Conservation (phyloP, 805 yeast genomes). For the Lachancea thermotolerans region DNA sequence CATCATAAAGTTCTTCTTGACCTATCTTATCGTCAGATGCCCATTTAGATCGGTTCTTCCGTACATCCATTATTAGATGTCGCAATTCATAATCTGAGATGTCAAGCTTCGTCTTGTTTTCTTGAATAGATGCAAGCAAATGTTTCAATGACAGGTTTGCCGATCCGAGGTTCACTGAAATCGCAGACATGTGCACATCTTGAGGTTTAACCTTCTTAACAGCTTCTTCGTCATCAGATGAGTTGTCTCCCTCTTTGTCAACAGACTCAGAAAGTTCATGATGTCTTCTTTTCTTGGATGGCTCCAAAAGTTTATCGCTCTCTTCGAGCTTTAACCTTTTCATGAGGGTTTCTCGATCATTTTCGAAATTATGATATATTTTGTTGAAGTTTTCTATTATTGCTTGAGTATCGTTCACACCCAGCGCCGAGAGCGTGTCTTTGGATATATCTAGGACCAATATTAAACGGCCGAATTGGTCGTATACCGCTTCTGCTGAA, state of each 20-base stretch:
- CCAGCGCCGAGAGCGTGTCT: constrained; percentile 30
- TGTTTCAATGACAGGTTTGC: constrained; percentile 76
- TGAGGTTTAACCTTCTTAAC: constrained; percentile 22
- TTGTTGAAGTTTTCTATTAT: constrained; percentile 59
- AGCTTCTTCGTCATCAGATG: constrained; percentile 10
- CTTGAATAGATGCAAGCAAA: constrained; percentile 69
- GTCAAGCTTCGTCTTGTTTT: constrained; percentile 63
- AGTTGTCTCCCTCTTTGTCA: constrained; percentile 12
- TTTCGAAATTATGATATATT: constrained; percentile 69
- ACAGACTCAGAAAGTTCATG: constrained; percentile 15
- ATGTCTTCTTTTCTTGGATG: constrained; percentile 21
- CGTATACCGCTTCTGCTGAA: constrained; percentile 3
- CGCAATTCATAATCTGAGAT: constrained; percentile 79
- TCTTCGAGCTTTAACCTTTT: constrained; percentile 74
- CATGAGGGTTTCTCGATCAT: constrained; percentile 64
- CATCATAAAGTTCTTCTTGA: constrained; percentile 95
- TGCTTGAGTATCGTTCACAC: constrained; percentile 29
- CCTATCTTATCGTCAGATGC: constrained; percentile 93
- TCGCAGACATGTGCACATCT: constrained; percentile 13
- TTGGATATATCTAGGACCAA: constrained; percentile 32
- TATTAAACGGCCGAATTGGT: constrained; percentile 21
- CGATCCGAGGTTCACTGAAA: constrained; percentile 53
- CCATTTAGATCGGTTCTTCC: constrained; percentile 96
- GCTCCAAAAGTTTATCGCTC: constrained; percentile 60
- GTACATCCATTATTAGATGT: constrained; percentile 80